Conservation (phyloP, 768 basidiomycete genomes). For the Neoboletus magnificus region DNA sequence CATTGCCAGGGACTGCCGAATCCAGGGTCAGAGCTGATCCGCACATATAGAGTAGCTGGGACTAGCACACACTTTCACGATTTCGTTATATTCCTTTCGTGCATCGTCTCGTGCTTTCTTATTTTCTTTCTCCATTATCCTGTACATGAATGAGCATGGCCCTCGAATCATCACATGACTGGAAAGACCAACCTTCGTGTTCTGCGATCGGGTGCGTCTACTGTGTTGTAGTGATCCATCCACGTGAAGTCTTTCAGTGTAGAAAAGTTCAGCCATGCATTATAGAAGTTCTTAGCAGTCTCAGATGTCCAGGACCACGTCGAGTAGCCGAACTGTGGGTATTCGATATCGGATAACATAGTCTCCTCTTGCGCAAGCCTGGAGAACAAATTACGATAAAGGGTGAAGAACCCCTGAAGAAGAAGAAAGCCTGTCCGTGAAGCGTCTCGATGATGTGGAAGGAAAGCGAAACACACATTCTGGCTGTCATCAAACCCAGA, state of each 20-base stretch:
- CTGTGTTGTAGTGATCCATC: constrained; percentile 79
- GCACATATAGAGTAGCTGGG: neutral
- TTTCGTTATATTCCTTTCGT: constrained; percentile 89
- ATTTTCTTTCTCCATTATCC: constrained; percentile 95
- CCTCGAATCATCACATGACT: neutral
- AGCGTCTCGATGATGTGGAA: neutral
- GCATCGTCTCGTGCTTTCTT: constrained; percentile 87
- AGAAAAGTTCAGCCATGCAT: constrained; percentile 79
- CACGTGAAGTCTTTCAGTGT: constrained; percentile 88
- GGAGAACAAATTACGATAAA: constrained; percentile 84
- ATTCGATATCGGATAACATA: constrained; percentile 42
- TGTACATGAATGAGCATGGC: constrained; percentile 25
- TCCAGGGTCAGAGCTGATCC: neutral
- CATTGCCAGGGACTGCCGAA: constrained; percentile 59
- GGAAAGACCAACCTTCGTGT: constrained; percentile 59
- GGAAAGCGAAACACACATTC: constrained; percentile 43
- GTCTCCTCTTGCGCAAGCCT: constrained; percentile 80
- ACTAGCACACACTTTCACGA: constrained; percentile 62
- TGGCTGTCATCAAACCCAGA: constrained; percentile 58
- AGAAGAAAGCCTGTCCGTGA: neutral
- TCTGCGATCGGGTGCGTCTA: constrained; percentile 84
- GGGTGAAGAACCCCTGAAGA: constrained; percentile 79
- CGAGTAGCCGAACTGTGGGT: constrained; percentile 82
- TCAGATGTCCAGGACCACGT: constrained; percentile 66
- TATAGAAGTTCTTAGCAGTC: constrained; percentile 75